Evolutionary conservation across 2,329 filamentous ascomycete species (phyloP).

Genomic region (Dactylellina haptotyla): DNA sequence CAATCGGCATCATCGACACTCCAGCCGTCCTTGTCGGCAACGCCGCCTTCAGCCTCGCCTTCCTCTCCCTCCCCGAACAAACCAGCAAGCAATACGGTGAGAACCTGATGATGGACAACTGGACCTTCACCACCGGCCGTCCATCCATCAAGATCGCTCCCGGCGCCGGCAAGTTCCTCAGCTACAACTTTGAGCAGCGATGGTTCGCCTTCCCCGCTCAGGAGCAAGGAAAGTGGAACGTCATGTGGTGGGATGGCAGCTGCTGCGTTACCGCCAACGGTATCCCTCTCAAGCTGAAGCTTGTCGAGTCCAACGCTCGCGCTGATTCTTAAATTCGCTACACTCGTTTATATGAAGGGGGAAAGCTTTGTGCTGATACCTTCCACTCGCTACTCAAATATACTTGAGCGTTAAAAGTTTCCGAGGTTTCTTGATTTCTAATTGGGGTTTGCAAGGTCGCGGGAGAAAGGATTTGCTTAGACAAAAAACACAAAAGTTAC

Average conservation of each 20-base stretch:
- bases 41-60: slow-evolving; percentile 27
- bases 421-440: slow-evolving; percentile 15
- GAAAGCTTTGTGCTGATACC: neutral
- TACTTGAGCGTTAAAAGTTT: slow-evolving; percentile 28
- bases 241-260: slow-evolving; percentile 53
- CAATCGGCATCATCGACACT: slow-evolving; percentile 43
- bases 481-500: slow-evolving; percentile 11
- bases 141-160: slow-evolving; percentile 45
- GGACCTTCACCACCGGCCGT: slow-evolving; percentile 43
- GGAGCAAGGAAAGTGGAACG: slow-evolving; percentile 33
- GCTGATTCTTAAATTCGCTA: slow-evolving; percentile 10
- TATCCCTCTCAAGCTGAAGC: slow-evolving; percentile 49
- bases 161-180: slow-evolving; percentile 46
- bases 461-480: slow-evolving; percentile 19
- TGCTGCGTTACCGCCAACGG: slow-evolving; percentile 42
- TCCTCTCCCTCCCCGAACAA: slow-evolving; percentile 33
- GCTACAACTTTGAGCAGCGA: slow-evolving; percentile 51
- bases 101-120: slow-evolving; percentile 38
- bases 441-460: slow-evolving; percentile 6
- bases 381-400: slow-evolving; percentile 29
- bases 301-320: slow-evolving; percentile 26
- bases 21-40: slow-evolving; percentile 40
- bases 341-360: neutral
- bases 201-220: slow-evolving; percentile 49
- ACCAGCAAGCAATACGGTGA: slow-evolving; percentile 41